A percentile compares a stretch with the other conserved stretches of the same genome.
Evolutionary conservation across 2,329 filamentous ascomycete genomes (phyloP).

Genomic region (Colletotrichum sp.): DNA sequence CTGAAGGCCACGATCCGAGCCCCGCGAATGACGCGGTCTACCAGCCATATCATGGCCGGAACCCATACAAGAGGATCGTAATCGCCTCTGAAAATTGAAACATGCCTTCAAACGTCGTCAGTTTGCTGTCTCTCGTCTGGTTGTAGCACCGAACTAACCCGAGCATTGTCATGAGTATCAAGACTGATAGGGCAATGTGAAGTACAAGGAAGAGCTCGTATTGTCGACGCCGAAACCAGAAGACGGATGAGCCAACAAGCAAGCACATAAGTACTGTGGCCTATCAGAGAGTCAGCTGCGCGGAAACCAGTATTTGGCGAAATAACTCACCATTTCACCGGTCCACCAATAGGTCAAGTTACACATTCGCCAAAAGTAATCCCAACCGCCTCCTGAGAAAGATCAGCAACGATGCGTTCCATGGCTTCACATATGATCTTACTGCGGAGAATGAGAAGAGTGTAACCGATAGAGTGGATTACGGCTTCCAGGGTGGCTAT

Average conservation of each 20-base stretch:
- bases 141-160: constrained; percentile 26
- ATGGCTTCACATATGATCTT: neutral
- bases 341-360: constrained; percentile 54
- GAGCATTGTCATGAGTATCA: constrained; percentile 55
- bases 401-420: neutral
- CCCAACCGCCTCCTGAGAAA: constrained; percentile 41
- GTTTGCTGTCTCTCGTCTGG: neutral
- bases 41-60: constrained; percentile 52
- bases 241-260: constrained; percentile 51
- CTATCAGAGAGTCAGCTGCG: constrained; percentile 23
- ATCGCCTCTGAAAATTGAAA: constrained; percentile 54
- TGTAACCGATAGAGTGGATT: constrained; percentile 66
- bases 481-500: constrained; percentile 67
- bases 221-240: constrained; percentile 54
- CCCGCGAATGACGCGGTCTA: constrained; percentile 52
- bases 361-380: constrained; percentile 41
- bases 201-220: constrained; percentile 57
- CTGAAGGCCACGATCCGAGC: constrained; percentile 47
- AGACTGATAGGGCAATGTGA: constrained; percentile 57
- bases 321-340: constrained; percentile 46
- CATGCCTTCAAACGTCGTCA: constrained; percentile 32
- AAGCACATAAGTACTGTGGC: constrained; percentile 51
- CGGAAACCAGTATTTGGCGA: neutral
- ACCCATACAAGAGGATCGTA: constrained; percentile 57
- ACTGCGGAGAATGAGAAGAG: constrained; percentile 47